phyloP scores from a whole-genome alignment of 768 basidiomycete genomes.

The Lactifluus piperatus region DNA sequence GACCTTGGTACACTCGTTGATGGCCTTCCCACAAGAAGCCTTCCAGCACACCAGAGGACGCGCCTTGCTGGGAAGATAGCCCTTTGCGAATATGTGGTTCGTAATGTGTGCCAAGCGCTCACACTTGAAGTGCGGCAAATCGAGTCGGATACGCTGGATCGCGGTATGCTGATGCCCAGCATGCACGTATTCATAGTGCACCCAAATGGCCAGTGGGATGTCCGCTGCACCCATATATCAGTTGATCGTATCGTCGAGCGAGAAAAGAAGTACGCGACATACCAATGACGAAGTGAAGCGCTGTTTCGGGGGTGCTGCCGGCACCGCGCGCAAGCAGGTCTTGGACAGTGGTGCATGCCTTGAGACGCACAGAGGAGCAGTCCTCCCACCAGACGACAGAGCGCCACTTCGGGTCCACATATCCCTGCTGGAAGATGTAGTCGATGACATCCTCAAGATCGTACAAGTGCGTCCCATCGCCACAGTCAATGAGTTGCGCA shows the following conservation, averaged over 20 bases:
- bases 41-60: slow-evolving; percentile 37
- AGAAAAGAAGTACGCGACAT: slow-evolving; percentile 3
- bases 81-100: slow-evolving; percentile 37
- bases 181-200: slow-evolving; percentile 36
- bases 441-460: slow-evolving; percentile 44
- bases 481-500: slow-evolving; percentile 40
- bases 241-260: not conserved
- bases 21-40: slow-evolving; percentile 28
- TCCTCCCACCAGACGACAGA: slow-evolving; percentile 39
- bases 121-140: slow-evolving; percentile 26
- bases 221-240: slow-evolving; percentile 29
- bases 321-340: slow-evolving; percentile 31
- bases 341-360: slow-evolving; percentile 30
- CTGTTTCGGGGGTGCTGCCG: slow-evolving; percentile 36
- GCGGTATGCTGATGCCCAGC: slow-evolving; percentile 27
- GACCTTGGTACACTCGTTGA: slow-evolving; percentile 26
- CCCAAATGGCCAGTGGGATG: slow-evolving; percentile 34
- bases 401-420: slow-evolving; percentile 36
- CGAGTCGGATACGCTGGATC: slow-evolving; percentile 37
- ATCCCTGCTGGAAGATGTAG: slow-evolving; percentile 38
- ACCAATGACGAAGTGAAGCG: slow-evolving; percentile 40
- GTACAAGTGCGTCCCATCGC: slow-evolving; percentile 32
- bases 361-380: slow-evolving; percentile 31
- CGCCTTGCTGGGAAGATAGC: slow-evolving; percentile 30
- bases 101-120: slow-evolving; percentile 38